Evolutionary conservation across 139 green algal genomes (phyloP).

Genomic region (Auxenochlorella pyrenoidosa): DNA sequence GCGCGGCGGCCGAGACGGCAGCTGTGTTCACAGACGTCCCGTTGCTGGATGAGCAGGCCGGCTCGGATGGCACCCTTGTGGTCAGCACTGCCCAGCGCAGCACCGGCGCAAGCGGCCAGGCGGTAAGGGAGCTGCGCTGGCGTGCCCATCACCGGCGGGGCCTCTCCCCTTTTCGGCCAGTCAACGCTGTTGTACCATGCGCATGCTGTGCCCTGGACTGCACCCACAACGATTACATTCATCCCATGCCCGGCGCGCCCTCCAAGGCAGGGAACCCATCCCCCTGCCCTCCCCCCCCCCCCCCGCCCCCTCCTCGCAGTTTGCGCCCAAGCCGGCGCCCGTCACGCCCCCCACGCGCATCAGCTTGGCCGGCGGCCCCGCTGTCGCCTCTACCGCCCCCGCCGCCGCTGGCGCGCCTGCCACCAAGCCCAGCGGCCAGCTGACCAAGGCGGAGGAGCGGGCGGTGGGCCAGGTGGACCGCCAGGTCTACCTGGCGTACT

Average conservation of each 20-base stretch:
- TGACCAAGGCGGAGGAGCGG: slow-evolving; percentile 51
- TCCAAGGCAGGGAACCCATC: no score
- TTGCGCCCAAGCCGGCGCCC: neutral
- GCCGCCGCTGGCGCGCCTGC: neutral
- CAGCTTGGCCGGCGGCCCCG: neutral
- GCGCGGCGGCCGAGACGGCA: slow-evolving; percentile 9
- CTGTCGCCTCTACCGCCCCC: neutral
- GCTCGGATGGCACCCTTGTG: neutral
- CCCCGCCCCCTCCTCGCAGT: neutral
- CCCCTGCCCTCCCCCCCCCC: no score
- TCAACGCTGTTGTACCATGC: no score
- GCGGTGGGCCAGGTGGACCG: slow-evolving; percentile 75
- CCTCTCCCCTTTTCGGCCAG: no score
- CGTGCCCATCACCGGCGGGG: neutral
- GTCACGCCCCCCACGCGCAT: neutral
- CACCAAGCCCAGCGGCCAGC: neutral
- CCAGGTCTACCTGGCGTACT: slow-evolving; percentile 80
- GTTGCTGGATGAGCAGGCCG: neutral
- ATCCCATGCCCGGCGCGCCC: no score
- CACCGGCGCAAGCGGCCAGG: neutral
- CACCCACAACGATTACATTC: no score
- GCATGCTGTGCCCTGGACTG: neutral
- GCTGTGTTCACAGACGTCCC: slow-evolving; percentile 21
- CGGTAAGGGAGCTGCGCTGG: neutral
- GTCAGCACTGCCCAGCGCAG: no score